Conservation (phyloP, 2,329 filamentous ascomycete genomes). For the Aureobasidium sp. region DNA sequence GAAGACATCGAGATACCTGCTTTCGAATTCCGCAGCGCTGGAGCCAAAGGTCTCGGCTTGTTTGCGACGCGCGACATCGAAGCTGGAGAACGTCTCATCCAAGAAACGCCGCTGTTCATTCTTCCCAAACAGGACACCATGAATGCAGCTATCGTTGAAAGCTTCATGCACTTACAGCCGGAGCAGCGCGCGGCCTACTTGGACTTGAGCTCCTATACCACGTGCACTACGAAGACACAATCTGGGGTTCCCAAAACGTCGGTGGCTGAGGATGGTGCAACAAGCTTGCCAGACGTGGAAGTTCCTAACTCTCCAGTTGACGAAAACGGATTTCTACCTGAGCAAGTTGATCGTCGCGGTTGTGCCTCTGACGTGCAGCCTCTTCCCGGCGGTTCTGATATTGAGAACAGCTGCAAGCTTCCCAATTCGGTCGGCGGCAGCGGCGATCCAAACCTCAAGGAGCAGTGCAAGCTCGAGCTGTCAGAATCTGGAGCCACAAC, state of each 20-base stretch:
- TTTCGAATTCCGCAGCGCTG: not conserved
- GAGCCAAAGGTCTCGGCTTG: constrained; percentile 19
- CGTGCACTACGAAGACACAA: not conserved
- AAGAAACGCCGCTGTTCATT: constrained; percentile 18
- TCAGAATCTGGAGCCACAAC: not conserved
- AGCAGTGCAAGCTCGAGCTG: not conserved
- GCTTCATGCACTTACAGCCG: not conserved
- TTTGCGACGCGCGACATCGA: constrained; percentile 19
- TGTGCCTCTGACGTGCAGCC: constrained; percentile 3
- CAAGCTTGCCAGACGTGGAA: not conserved
- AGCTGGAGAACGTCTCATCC: constrained; percentile 20
- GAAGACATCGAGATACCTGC: not conserved
- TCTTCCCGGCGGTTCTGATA: not conserved
- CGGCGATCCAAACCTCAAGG: not conserved
- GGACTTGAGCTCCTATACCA: not conserved
- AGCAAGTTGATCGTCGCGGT: not conserved
- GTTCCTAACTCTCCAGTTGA: not conserved
- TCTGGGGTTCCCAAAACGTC: not conserved
- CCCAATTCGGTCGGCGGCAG: not conserved
- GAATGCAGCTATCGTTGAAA: not conserved
- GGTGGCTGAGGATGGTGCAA: not conserved
- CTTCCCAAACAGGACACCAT: not conserved
- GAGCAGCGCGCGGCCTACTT: not conserved
- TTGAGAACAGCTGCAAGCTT: not conserved
- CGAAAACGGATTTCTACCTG: not conserved